A percentile compares a stretch with the other conserved stretches of the same genome.
phyloP scores from a whole-genome alignment of 176 grass and related monocot species.

The Phoenix roebelenii region DNA sequence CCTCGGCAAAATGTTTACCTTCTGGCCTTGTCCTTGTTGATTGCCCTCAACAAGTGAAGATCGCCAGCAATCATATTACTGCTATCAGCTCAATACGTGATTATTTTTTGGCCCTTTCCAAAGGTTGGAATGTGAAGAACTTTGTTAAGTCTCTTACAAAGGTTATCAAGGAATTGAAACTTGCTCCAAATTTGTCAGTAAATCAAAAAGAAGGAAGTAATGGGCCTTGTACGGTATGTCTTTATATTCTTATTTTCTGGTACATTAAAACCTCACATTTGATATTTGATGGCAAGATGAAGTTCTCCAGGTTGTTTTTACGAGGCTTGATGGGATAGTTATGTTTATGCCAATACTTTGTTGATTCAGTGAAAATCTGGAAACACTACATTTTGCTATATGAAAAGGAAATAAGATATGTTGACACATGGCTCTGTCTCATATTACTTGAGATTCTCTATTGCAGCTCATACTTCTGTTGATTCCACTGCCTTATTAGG shows the following conservation, averaged over 20 bases:
- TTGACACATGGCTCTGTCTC: too few species aligned
- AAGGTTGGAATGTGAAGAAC: conserved; percentile 67
- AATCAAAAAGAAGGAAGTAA: conserved; percentile 87
- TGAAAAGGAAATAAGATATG: too few species aligned
- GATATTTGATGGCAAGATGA: neutral
- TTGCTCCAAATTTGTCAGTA: conserved; percentile 46
- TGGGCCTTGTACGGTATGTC: conserved; percentile 70
- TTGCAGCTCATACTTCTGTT: too few species aligned
- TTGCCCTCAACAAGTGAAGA: conserved; percentile 80
- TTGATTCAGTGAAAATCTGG: too few species aligned
- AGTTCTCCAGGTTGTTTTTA: too few species aligned
- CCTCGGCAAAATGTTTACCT: conserved; percentile 50
- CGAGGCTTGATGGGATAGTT: too few species aligned
- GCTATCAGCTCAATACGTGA: conserved; percentile 63
- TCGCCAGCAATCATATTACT: conserved; percentile 36
- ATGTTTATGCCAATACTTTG: too few species aligned
- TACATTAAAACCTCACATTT: conserved; percentile 12
- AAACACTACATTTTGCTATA: too few species aligned
- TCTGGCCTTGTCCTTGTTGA: conserved; percentile 82
- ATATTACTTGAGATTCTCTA: too few species aligned
- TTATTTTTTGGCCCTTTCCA: conserved; percentile 71
- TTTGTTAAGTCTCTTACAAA: conserved; percentile 59
- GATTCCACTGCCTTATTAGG: too few species aligned
- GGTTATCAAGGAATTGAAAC: conserved; percentile 73
- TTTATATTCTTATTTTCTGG: conserved; percentile 7